These are phyloP conservation scores for Myriosclerotinia curreyana DNA, from an alignment of 2,329 filamentous ascomycete genomes.

Conservation along the genomic window DNA sequence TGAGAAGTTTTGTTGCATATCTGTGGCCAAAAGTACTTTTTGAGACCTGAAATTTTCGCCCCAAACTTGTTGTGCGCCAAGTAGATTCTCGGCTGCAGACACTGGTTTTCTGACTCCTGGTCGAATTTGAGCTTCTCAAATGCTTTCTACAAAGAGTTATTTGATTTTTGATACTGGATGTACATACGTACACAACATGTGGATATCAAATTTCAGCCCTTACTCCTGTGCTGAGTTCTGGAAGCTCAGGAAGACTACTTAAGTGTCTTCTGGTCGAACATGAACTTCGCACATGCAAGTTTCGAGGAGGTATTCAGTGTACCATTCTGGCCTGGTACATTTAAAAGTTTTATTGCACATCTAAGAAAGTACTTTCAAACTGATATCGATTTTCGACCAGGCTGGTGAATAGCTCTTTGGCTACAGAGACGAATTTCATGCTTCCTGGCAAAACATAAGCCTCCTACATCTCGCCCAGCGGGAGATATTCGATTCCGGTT, in stretches of 20 bases:
- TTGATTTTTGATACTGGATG: not conserved
- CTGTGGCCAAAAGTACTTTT: no score
- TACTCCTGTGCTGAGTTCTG: no score
- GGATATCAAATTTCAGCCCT: not conserved
- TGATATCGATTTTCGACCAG: no score
- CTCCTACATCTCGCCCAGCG: no score
- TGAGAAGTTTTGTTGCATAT: not conserved
- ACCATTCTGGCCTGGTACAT: no score
- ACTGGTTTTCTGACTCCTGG: not conserved
- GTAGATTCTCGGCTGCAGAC: fast-evolving
- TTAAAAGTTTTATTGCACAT: not conserved
- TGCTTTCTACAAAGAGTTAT: not conserved
- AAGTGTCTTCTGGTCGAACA: not conserved
- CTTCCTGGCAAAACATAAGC: not conserved
- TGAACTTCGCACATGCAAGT: not conserved
- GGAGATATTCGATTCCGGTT: fast-evolving
- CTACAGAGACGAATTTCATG: not conserved
- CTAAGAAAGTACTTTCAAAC: no score
- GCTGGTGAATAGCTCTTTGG: no score
- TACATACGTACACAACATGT: no score
- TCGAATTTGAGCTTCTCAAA: not conserved
- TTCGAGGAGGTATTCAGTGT: no score
- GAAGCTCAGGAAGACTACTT: not conserved
- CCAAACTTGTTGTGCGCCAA: not conserved
- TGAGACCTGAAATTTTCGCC: no score